Percentiles rank a stretch among this genome's conserved stretches.
Conservation (phyloP, 345 rosid genomes). For the Viola odorata region DNA sequence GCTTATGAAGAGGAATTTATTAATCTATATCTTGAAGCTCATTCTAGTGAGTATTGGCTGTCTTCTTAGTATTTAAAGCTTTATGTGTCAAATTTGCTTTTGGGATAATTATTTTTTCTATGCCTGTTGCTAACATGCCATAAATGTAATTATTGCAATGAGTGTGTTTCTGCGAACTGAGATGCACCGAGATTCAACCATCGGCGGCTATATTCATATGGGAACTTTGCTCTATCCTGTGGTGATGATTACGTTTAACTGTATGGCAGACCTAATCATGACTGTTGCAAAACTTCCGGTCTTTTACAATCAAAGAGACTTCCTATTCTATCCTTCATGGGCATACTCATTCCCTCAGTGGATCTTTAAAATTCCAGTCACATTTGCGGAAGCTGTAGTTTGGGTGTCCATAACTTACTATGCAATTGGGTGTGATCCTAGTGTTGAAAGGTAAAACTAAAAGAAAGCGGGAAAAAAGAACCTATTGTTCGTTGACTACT, state of each 20-base stretch:
- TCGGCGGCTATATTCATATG: conserved; percentile 43
- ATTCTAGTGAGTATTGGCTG: conserved; percentile 28
- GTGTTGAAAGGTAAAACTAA: conserved; percentile 50
- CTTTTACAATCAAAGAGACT: conserved; percentile 77
- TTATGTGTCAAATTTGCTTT: no score
- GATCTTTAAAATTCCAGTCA: conserved; percentile 66
- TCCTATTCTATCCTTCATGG: conserved; percentile 77
- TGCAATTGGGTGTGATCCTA: conserved; percentile 70
- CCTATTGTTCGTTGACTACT: neutral
- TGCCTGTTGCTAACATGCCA: neutral
- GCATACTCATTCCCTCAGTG: conserved; percentile 70
- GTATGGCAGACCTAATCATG: conserved; percentile 69
- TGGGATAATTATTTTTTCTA: no score
- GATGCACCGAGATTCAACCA: conserved; percentile 25
- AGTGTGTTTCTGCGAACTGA: conserved; percentile 31
- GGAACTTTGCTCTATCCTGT: conserved; percentile 64
- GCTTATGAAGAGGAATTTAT: conserved; percentile 53
- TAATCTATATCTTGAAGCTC: conserved; percentile 42
- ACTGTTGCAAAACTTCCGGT: conserved; percentile 72
- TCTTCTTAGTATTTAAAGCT: no score
- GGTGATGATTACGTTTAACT: conserved; percentile 51
- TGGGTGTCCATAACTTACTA: conserved; percentile 65
- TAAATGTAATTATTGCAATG: conserved; percentile 20
- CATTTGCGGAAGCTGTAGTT: conserved; percentile 51
- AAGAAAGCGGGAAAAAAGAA: neutral